phyloP scores from a whole-genome alignment of 192 early-diverging fungal species.

The Globomyces pollinis-pini region DNA sequence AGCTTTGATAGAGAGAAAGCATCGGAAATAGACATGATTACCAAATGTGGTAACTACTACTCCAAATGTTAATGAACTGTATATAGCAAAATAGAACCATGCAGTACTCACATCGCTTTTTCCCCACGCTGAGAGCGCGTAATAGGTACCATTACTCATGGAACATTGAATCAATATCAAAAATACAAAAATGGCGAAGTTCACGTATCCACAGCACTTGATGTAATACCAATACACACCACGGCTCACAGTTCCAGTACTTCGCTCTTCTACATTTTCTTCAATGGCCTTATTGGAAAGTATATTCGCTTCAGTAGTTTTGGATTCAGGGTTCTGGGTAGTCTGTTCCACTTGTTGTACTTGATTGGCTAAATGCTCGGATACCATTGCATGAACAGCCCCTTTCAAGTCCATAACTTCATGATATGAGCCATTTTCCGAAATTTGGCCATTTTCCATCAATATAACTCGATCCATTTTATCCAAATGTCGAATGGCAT shows the following conservation, averaged over 20 bases:
- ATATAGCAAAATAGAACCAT: background rate
- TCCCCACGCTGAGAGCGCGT: background rate
- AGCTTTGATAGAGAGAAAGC: conserved; percentile 12
- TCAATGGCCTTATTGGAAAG: conserved; percentile 83
- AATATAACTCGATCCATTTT: conserved; percentile 56
- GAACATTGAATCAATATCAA: background rate
- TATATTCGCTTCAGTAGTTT: conserved; percentile 3
- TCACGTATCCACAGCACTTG: too few species aligned
- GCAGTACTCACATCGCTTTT: background rate
- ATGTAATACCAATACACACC: too few species aligned
- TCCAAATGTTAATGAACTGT: background rate
- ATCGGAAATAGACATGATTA: background rate
- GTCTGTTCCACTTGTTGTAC: conserved; percentile 51
- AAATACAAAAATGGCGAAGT: background rate
- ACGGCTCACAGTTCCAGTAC: conserved; percentile 66
- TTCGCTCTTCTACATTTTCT: too few species aligned
- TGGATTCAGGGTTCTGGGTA: conserved; percentile 23
- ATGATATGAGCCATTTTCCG: conserved; percentile 48
- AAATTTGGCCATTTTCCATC: conserved; percentile 59
- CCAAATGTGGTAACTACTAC: background rate
- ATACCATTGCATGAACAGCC: conserved; percentile 12
- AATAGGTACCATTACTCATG: background rate
- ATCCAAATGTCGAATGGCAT: conserved; percentile 54
- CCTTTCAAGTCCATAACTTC: conserved; percentile 50
- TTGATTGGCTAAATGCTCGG: conserved; percentile 13